Evolutionary conservation across 1,284 basidiomycete species (phyloP), one percentile per base, ranked within the genome.

Genomic region (Boletus coffeatus): DNA sequence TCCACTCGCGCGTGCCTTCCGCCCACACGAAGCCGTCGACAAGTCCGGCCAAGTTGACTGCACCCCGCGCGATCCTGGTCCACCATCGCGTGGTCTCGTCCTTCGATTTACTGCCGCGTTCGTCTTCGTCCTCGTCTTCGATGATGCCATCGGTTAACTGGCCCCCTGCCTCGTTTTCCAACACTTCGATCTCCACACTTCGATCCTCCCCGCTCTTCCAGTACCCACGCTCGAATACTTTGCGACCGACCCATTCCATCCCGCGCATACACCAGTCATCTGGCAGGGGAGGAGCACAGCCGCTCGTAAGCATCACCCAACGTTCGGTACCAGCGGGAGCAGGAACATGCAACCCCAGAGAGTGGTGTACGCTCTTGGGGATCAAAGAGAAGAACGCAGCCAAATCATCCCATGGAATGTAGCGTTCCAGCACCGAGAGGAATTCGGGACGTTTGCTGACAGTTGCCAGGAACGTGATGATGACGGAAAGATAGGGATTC

Each of bases 261-360:
- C 97, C 97, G 37, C 96, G 84, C 65, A 98, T 76, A 69, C 92
- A 93, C 94, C 95, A 98, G 74, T 99, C 97, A 74, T 99, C 97
- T 0, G 92, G 86, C 3, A 99, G 78, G 0, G 94, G 90, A 1
- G 85, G 91, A 13, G 83, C 78, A 61, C 83, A 87, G 8, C 83
- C 81, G 62, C 79, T 84, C 0, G 87, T 86, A 50, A 91, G 77
- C 80, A 90, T 83, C 10, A 77, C 70, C 80, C 85, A 86, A 13
- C 80, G 78, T 21, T 83, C 79, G 3, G 71, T 68, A 1, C 71
- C 73, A 3, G 64, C 50, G 16, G 61, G 65, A 41, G 62, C 25
- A 50, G 68, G 52, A 52, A 68, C 58, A 58, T 72, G 69, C 14
- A 83, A 67, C 5, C 79, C 78, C 64, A 86, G 81, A 5, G 73